These are phyloP conservation scores for Pyrenochaeta sp. DNA, from an alignment of 2,329 filamentous ascomycete species.

Conservation along the genomic window DNA sequence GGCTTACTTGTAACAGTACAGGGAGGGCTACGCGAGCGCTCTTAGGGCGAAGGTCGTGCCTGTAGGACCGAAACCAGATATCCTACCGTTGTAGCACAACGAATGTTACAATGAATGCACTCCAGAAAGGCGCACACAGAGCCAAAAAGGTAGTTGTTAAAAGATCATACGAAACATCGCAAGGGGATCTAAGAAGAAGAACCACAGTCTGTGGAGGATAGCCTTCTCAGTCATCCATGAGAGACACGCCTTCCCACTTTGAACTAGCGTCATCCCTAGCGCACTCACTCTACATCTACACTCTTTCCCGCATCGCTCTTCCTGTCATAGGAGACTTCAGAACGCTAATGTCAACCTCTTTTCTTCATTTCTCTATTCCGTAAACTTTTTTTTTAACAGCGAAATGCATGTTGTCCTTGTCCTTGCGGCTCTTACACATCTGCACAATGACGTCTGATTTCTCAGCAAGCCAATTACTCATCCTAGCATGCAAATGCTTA, in stretches of 20 bases:
- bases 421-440: background rate
- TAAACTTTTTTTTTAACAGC: background rate
- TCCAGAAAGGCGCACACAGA: too few species aligned
- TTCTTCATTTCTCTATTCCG: background rate
- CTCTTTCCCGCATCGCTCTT: too few species aligned
- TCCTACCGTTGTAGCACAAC: slow-evolving; percentile 11
- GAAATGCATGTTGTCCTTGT: background rate
- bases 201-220: too few species aligned
- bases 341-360: too few species aligned
- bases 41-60: slow-evolving; percentile 22
- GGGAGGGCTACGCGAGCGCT: slow-evolving; percentile 17
- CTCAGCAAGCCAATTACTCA: slow-evolving; percentile 19
- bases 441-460: slow-evolving; percentile 17
- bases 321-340: too few species aligned
- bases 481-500: slow-evolving; percentile 8
- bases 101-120: too few species aligned
- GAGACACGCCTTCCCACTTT: too few species aligned
- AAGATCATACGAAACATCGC: too few species aligned
- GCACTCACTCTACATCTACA: background rate
- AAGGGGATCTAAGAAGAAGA: too few species aligned
- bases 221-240: too few species aligned
- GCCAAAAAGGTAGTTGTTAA: too few species aligned
- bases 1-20: slow-evolving; percentile 14
- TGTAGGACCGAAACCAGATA: slow-evolving; percentile 22
- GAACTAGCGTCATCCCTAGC: background rate